Conservation (phyloP, 164 flowering plant species). For the Aristolochia contorta region DNA sequence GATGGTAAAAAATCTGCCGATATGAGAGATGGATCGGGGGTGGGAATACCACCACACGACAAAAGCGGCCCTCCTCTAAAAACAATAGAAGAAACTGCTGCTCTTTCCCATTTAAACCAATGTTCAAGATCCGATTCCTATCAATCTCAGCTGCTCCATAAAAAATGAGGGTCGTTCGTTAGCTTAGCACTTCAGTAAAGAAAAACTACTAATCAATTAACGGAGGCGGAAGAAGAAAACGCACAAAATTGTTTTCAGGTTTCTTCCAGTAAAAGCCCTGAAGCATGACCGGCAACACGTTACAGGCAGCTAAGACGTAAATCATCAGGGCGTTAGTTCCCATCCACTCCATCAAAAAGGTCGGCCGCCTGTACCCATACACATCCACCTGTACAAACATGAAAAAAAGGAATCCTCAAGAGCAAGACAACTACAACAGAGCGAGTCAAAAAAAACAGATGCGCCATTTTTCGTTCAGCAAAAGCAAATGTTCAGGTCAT, state of each 20-base stretch:
- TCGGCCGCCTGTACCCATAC: slow-evolving; percentile 33
- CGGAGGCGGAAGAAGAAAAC: slow-evolving; percentile 4
- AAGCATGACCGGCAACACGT: slow-evolving; percentile 38
- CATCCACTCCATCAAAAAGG: slow-evolving; percentile 57
- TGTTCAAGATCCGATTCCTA: slow-evolving; percentile 18
- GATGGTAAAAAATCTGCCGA: no score
- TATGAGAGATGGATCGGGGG: no score
- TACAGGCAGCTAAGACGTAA: slow-evolving; percentile 54
- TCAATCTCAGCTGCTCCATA: slow-evolving; percentile 16
- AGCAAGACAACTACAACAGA: not conserved
- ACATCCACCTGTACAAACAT: slow-evolving; percentile 48
- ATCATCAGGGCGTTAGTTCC: slow-evolving; percentile 65
- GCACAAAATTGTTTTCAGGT: slow-evolving; percentile 58
- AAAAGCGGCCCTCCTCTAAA: no score
- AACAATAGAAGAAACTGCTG: no score
- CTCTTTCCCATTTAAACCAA: no score
- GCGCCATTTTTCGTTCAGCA: no score
- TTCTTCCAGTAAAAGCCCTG: slow-evolving; percentile 69
- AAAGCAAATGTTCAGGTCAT: not conserved
- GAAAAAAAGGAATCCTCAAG: not conserved
- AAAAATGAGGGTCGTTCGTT: not conserved
- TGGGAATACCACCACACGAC: no score
- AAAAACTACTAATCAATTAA: not conserved
- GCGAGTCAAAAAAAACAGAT: no score
- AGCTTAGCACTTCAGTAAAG: not conserved